Conservation (phyloP, 441 rosid species). For the Sinapis alba region DNA sequence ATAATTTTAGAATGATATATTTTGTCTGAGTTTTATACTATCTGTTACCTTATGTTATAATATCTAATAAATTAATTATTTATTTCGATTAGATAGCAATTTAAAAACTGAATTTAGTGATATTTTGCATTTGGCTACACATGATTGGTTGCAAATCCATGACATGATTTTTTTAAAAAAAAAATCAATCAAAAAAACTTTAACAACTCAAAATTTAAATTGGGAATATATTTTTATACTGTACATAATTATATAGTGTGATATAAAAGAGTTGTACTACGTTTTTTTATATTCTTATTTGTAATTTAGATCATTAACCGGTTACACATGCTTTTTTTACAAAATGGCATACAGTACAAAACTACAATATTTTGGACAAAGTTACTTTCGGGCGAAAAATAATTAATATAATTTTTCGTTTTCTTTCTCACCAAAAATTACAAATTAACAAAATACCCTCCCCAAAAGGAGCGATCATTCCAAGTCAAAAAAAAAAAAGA, state of each 20-base stretch:
- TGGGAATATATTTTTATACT: neutral
- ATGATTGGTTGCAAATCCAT: neutral
- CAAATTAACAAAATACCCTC: neutral
- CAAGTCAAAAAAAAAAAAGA: neutral
- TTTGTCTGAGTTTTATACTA: neutral
- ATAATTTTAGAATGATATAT: neutral
- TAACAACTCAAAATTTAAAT: neutral
- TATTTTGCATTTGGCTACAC: neutral
- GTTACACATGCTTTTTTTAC: neutral
- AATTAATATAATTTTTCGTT: neutral
- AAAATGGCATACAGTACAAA: neutral
- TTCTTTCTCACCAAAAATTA: slow-evolving; percentile 7
- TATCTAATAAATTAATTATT: neutral
- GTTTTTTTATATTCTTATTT: neutral
- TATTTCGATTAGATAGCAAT: neutral
- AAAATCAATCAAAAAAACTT: neutral
- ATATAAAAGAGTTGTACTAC: neutral
- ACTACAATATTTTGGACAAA: neutral
- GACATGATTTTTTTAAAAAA: neutral
- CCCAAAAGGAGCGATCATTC: slow-evolving; percentile 8
- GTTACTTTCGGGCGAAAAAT: neutral
- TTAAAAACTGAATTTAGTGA: neutral
- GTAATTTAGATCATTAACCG: neutral
- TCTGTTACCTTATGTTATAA: neutral
- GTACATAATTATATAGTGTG: neutral